Conservation (phyloP, 2,329 filamentous ascomycete species). For the Microdochium bolleyi region DNA sequence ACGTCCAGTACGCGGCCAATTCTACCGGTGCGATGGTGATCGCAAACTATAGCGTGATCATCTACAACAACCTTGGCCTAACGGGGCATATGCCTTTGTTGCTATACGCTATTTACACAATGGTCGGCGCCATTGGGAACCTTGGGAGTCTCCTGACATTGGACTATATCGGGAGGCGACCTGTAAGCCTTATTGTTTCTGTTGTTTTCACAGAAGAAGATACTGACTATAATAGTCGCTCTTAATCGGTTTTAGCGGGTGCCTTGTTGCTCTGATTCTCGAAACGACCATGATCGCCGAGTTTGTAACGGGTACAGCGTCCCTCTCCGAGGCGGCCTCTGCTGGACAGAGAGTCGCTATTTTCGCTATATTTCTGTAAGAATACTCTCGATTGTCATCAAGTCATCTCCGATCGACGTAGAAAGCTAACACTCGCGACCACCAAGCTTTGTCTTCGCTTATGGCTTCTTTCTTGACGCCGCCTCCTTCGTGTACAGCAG, state of each 20-base stretch:
- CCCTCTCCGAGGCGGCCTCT: neutral
- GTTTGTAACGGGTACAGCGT: neutral
- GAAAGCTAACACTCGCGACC: neutral
- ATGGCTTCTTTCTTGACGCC: conserved; percentile 3
- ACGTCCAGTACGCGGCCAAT: conserved; percentile 3
- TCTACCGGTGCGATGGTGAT: conserved; percentile 2
- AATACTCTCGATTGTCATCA: no score
- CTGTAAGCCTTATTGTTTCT: neutral
- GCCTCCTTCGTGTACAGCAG: conserved; percentile 5
- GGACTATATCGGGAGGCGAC: conserved; percentile 4
- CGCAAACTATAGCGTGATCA: conserved; percentile 1
- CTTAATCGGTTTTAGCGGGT: conserved; percentile 2
- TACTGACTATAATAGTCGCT: neutral
- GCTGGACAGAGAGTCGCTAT: conserved; percentile 1
- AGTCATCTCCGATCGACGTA: no score
- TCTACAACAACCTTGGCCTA: conserved; percentile 2
- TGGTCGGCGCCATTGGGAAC: conserved; percentile 3
- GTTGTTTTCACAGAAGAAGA: neutral
- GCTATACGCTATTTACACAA: conserved; percentile 4
- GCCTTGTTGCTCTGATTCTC: conserved; percentile 2
- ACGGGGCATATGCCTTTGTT: conserved; percentile 4
- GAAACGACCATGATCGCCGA: conserved; percentile 3
- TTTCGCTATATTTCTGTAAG: conserved; percentile 2
- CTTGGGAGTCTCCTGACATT: conserved; percentile 2
- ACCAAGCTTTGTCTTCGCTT: neutral